A percentile compares a stretch with the other conserved stretches of the same genome.
Conservation (phyloP, 2,329 filamentous ascomycete genomes). For the Daldinia sp. region DNA sequence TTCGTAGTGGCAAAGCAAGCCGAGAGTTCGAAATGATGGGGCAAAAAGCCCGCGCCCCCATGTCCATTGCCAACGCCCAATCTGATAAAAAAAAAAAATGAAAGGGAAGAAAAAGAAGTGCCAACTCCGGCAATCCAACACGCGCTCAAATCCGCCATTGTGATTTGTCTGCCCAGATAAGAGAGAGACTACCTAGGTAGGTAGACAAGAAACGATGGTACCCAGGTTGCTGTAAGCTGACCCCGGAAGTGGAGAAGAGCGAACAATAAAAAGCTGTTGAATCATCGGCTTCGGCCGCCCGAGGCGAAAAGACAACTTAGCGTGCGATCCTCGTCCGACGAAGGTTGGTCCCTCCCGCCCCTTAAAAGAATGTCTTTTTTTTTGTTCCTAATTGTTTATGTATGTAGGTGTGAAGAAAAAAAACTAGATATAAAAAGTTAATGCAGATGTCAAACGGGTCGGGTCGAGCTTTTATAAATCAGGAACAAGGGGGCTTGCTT, state of each 20-base stretch:
- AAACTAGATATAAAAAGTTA: neutral
- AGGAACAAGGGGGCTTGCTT: neutral
- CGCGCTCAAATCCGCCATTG: conserved; percentile 33
- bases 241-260: conserved; percentile 18
- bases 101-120: neutral
- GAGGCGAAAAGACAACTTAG: neutral
- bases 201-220: neutral
- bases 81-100: neutral
- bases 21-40: neutral
- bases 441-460: conserved; percentile 6
- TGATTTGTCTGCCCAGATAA: conserved; percentile 17
- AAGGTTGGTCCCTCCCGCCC: neutral
- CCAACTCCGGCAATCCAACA: conserved; percentile 34
- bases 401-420: too few species aligned
- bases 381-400: too few species aligned
- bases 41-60: neutral
- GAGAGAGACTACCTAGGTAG: neutral
- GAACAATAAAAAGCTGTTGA: neutral
- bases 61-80: neutral
- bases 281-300: conserved; percentile 2
- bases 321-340: neutral
- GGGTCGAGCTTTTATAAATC: neutral
- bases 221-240: conserved; percentile 14
- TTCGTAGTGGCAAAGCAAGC: neutral
- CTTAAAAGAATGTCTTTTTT: too few species aligned